A percentile compares a stretch with the other conserved stretches of the same genome.
These are phyloP conservation scores for Lasiosphaeria ovina DNA, from an alignment of 495 filamentous ascomycete genomes.

Conservation along the genomic window DNA sequence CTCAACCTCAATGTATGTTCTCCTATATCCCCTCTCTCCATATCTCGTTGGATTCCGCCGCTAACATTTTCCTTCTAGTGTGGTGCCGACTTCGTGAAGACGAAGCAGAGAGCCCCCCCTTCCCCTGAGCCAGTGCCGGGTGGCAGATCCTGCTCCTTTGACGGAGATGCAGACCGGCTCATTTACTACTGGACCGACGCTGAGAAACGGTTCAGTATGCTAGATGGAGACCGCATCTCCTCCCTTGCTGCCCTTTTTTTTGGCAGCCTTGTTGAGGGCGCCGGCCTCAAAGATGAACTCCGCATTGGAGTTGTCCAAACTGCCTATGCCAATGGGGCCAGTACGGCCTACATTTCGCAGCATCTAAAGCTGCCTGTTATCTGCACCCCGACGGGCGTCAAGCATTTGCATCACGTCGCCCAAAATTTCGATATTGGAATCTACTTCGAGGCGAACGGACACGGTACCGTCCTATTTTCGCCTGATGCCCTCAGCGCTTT, in stretches of 20 bases:
- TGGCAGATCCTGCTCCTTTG: constrained; percentile 87
- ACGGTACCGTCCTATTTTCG: constrained; percentile 95
- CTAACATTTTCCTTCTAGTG: constrained; percentile 54
- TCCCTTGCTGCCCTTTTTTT: constrained; percentile 93
- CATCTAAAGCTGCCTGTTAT: constrained; percentile 85
- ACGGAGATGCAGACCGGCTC: constrained; percentile 92
- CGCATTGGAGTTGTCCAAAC: constrained; percentile 95
- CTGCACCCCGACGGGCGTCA: constrained; percentile 94
- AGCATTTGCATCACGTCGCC: constrained; percentile 94
- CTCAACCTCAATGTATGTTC: constrained; percentile 78
- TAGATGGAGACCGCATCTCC: constrained; percentile 96
- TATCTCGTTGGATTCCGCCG: neutral
- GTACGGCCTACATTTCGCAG: constrained; percentile 85
- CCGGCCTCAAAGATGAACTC: constrained; percentile 74
- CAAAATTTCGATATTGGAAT: constrained; percentile 89
- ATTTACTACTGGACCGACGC: constrained; percentile 92
- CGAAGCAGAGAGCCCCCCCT: constrained; percentile 86
- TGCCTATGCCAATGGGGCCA: constrained; percentile 96
- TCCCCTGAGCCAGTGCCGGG: constrained; percentile 69
- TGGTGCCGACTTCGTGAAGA: constrained; percentile 97
- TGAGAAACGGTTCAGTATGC: constrained; percentile 77
- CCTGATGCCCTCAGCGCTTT: constrained; percentile 74
- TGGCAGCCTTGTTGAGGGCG: constrained; percentile 75
- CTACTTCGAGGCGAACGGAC: constrained; percentile 98
- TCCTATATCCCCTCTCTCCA: neutral